Evolutionary conservation across 2,329 filamentous ascomycete genomes (phyloP).

Genomic region (Ceratocystis smalleyi): DNA sequence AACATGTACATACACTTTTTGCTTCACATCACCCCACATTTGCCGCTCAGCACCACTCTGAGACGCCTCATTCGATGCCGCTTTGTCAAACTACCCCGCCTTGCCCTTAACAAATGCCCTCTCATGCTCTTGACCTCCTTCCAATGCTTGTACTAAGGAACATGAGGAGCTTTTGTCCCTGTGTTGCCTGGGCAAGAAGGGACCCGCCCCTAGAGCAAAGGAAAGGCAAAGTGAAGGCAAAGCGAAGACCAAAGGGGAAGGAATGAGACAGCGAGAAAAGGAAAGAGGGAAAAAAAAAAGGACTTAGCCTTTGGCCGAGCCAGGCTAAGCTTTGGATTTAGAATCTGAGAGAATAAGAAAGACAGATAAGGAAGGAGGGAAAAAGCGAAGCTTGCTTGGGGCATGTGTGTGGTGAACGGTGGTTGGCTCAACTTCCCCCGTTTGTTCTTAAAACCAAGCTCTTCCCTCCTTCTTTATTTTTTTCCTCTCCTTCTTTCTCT

Average conservation of each 20-base stretch:
- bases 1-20: slow-evolving; percentile 8
- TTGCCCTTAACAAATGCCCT: neutral
- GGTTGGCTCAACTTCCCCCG: neutral
- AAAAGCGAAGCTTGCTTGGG: neutral
- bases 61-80: slow-evolving; percentile 8
- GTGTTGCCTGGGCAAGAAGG: neutral
- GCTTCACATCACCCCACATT: slow-evolving; percentile 7
- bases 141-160: neutral
- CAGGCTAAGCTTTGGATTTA: neutral
- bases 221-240: too few species aligned
- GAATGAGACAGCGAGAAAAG: neutral
- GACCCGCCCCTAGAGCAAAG: too few species aligned
- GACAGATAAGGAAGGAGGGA: neutral
- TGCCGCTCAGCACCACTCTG: slow-evolving; percentile 8
- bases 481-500: slow-evolving; percentile 1
- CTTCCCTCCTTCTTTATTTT: slow-evolving; percentile 5
- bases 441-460: slow-evolving; percentile 8
- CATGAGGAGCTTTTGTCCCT: slow-evolving; percentile 2
- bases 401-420: neutral
- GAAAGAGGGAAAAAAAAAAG: neutral
- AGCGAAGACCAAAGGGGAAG: neutral
- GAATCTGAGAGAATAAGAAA: slow-evolving; percentile 3
- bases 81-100: slow-evolving; percentile 5
- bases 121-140: neutral
- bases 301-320: neutral